Evolutionary conservation across 1,284 basidiomycete genomes (phyloP), one percentile per base, ranked within the genome.

Genomic region (Psilocybe mexicana): DNA sequence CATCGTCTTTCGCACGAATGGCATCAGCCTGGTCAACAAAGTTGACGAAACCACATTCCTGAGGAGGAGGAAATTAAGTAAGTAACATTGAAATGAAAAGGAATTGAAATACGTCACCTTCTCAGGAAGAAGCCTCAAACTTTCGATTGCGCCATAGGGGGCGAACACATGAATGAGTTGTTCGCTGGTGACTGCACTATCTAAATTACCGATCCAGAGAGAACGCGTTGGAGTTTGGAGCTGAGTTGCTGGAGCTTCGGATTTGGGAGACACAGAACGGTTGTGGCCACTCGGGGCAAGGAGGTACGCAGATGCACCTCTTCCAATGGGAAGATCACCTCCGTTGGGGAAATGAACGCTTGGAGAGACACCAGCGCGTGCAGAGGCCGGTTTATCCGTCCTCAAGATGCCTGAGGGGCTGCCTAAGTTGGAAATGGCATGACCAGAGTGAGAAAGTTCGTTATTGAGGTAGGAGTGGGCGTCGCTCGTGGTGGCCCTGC

Each of bases 1-100:
- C 93, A 71, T 99, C 97, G 43, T 99, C 96, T 69, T 96, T 94
- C 5, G 96, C 96, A 57, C 92, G 88, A 60, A 98, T 88, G 18
- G 96, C 97, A 73, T 98, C 96, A 1, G 86, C 83, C 69, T 94
- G 89, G 65, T 97, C 96, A 55, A 97, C 92, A 70, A 96, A 99
- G 74, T 99, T 99, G 73, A 99, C 95, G 72, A 99, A 99, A 7
- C 96, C 96, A 71, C 97, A 99, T 71, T 96, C 95, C 94, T 96
- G 40, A 59, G 61, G 35, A 55, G 46, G 43, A 18, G 18, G 45
- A 23, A 58, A 54, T 52, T 43, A 33, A 24, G 33, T 61, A 23
- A 55, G 36, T 6, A 33, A 33, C 30, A 58, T 54, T 42, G 79
- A 61, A 18, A 42, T 46, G 42, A 49, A 60, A 40, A 61, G 52